Evolutionary conservation across 2,329 filamentous ascomycete genomes (phyloP).

Genomic region (Stagonosporopsis rhizophila): DNA sequence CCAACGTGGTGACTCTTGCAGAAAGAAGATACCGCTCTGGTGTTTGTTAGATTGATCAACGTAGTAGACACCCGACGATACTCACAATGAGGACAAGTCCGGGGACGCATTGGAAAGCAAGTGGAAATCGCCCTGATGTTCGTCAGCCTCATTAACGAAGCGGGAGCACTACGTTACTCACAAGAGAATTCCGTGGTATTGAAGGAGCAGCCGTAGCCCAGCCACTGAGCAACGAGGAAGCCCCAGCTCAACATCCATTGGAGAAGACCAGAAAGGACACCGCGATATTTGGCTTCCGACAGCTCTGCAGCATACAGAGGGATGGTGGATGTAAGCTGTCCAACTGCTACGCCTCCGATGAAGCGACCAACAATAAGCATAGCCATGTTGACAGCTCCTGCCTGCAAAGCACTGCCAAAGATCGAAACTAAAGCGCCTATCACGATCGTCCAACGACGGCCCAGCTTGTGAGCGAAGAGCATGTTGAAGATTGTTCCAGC

Average conservation of each 20-base stretch:
- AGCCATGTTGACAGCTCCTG: constrained; percentile 45
- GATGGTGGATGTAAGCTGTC: constrained; percentile 35
- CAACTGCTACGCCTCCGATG: constrained; percentile 59
- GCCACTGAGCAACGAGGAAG: constrained; percentile 49
- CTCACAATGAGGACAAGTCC: constrained; percentile 49
- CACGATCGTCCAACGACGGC: constrained; percentile 40
- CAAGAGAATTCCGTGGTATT: constrained; percentile 30
- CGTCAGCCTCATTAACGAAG: constrained; percentile 14
- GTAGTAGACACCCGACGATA: no score
- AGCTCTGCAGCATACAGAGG: constrained; percentile 41
- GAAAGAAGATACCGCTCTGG: constrained; percentile 52
- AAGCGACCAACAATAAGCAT: constrained; percentile 61
- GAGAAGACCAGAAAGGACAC: constrained; percentile 68
- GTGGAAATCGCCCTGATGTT: constrained; percentile 45
- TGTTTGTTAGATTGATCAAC: no score
- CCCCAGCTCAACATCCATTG: constrained; percentile 50
- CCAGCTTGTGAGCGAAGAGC: constrained; percentile 24
- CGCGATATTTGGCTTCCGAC: constrained; percentile 42
- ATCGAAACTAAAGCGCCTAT: constrained; percentile 44
- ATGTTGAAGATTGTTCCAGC: constrained; percentile 27
- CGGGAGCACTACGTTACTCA: constrained; percentile 4
- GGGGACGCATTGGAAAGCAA: constrained; percentile 54
- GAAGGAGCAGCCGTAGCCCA: constrained; percentile 48
- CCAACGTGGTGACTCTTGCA: constrained; percentile 69
- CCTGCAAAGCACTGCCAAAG: constrained; percentile 48